Base-by-base conservation (phyloP, 129 eudicot genomes). In the Centrapalus pauciflorus region DNA sequence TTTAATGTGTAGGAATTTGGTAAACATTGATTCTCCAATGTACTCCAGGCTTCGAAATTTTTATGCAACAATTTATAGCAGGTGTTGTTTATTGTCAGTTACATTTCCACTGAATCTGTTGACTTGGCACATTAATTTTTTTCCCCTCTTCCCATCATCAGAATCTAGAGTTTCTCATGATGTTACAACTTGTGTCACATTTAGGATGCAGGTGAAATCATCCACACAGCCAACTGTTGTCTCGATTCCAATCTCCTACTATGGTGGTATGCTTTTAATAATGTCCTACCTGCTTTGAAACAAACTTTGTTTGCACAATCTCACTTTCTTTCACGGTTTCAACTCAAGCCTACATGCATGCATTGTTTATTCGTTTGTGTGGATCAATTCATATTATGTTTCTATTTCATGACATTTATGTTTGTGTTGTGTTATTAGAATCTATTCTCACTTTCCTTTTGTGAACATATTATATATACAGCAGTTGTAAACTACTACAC, bases 181-280 rank as follows among this genome's bases (percentile, higher is more conserved):
- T 45, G 14, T 43, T 64, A 43, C n/a, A n/a, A n/a, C n/a, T n/a
- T n/a, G n/a, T n/a, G n/a, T 27, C 10, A 37, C 13, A n/a, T 80
- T 77, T 83, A 92, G 98, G 92, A 93, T 93, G 96, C 98, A 84
- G 77, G 96, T 93, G 72, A 93, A 84, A 81, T 65, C 98, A 69
- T 76, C 79, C 41, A 43, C 84, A 17, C 98, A 89, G 33, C 98
- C 98, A 61, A 86, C 91, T 60, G 83, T 93, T 45, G 81, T 93
- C 55, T 93, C 98, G 8, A 33, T 93, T 70, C 98, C 98, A 52
- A 85, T 93, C 40, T 80, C 85, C 58, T 95, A 88, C 24, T 76
- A 76, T 76, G 98, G 85, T 26, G 87, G 98, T 93, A 64, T 74
- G 93, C 79, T 76, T 77, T 72, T 35, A 35, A 41, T 33, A 11